A percentile compares a stretch with the other conserved stretches of the same genome.
phyloP scores from a whole-genome alignment of 2,329 filamentous ascomycete species.

The Sordariomycetes sp. region DNA sequence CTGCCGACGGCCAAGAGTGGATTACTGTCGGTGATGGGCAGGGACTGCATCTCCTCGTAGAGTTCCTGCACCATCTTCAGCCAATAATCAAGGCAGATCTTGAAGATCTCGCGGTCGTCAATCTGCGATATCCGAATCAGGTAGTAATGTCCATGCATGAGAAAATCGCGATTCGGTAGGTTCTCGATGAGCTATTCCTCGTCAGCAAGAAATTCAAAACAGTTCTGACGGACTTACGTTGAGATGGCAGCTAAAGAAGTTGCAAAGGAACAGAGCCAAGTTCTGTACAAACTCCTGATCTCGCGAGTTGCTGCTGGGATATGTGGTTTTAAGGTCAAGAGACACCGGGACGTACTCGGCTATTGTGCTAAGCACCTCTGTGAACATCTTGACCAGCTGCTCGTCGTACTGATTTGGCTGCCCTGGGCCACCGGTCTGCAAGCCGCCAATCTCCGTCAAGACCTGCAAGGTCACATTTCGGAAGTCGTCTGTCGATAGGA shows the following conservation, averaged over 20 bases:
- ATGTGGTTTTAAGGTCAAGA: conserved; percentile 84
- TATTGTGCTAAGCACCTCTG: conserved; percentile 86
- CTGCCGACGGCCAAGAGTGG: conserved; percentile 73
- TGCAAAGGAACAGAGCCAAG: conserved; percentile 88
- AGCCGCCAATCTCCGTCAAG: conserved; percentile 89
- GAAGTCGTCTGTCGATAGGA: conserved; percentile 89
- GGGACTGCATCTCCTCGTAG: conserved; percentile 97
- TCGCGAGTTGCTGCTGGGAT: conserved; percentile 79
- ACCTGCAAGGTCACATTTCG: conserved; percentile 95
- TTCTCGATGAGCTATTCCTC: conserved; percentile 73
- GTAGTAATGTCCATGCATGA: conserved; percentile 95
- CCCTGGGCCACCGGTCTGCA: conserved; percentile 69
- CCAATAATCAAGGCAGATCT: conserved; percentile 99
- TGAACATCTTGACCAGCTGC: conserved; percentile 97
- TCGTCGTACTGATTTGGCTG: conserved; percentile 76
- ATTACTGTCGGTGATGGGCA: conserved; percentile 88
- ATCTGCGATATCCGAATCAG: conserved; percentile 98
- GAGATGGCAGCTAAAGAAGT: conserved; percentile 92
- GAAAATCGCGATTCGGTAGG: conserved; percentile 86
- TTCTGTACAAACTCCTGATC: conserved; percentile 99
- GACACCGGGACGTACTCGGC: conserved; percentile 86
- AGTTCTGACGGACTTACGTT: conserved; percentile 43
- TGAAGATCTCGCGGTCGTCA: conserved; percentile 97
- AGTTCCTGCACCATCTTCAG: conserved; percentile 95
- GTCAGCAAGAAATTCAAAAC: not conserved